Evolutionary conservation across 2,329 filamentous ascomycete genomes (phyloP).

Genomic region (Aotearoamyces nothofagi): DNA sequence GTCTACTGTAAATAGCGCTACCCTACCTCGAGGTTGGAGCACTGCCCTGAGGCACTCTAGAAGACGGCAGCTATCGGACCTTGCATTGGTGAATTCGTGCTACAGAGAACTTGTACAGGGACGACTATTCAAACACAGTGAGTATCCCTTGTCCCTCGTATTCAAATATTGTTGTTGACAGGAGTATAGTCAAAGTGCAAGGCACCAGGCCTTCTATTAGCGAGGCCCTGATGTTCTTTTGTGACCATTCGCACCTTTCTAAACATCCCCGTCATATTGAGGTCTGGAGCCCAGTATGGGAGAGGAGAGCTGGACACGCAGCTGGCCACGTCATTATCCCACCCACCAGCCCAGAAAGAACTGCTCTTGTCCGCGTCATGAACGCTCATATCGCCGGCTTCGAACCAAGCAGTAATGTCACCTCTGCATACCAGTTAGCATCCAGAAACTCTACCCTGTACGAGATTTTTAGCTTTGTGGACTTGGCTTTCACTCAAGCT

Average conservation of each 20-base stretch:
- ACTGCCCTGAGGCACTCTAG: slow-evolving; percentile 52
- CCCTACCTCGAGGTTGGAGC: slow-evolving; percentile 42
- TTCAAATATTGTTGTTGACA: no score
- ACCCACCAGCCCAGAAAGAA: slow-evolving; percentile 12
- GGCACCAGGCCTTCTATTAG: slow-evolving; percentile 48
- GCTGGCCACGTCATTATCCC: slow-evolving; percentile 14
- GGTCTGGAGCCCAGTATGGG: slow-evolving; percentile 63
- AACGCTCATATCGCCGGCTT: slow-evolving; percentile 28
- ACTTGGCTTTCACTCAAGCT: slow-evolving; percentile 36
- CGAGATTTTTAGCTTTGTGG: slow-evolving; percentile 51
- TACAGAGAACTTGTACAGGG: slow-evolving; percentile 58
- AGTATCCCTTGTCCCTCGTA: no score
- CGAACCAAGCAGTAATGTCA: slow-evolving; percentile 3
- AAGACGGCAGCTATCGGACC: slow-evolving; percentile 48
- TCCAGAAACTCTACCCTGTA: slow-evolving; percentile 55
- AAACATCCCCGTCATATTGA: slow-evolving; percentile 57
- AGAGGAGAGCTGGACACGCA: slow-evolving; percentile 18
- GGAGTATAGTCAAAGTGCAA: slow-evolving; percentile 65
- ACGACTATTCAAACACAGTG: slow-evolving; percentile 57
- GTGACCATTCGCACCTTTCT: slow-evolving; percentile 39
- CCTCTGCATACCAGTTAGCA: slow-evolving; percentile 35
- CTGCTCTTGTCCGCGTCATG: slow-evolving; percentile 8
- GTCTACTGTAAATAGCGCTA: slow-evolving; percentile 37
- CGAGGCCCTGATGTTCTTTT: slow-evolving; percentile 45
- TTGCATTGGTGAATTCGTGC: slow-evolving; percentile 44